These are phyloP conservation scores for Salvia sclarea DNA, from an alignment of 305 asterid genomes.

Conservation along the genomic window DNA sequence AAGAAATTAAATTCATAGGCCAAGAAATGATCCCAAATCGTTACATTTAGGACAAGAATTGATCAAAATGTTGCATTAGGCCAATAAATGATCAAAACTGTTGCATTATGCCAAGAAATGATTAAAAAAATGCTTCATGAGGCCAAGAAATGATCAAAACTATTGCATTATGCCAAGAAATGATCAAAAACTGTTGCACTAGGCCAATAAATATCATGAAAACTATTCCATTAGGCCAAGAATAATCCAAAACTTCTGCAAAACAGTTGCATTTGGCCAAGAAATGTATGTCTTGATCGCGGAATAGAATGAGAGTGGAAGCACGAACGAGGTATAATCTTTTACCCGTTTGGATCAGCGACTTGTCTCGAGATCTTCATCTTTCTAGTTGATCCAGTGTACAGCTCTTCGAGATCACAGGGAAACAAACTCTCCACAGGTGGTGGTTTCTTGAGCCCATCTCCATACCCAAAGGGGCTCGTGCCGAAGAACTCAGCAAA, in stretches of 20 bases:
- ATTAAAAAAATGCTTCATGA: neutral
- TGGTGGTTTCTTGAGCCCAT: constrained; percentile 74
- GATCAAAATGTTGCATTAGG: neutral
- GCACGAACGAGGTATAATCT: neutral
- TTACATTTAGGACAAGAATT: too few relatives aligned
- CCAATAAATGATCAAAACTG: neutral
- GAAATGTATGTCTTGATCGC: neutral
- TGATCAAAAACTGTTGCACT: neutral
- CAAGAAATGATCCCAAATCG: too few relatives aligned
- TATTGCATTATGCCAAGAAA: neutral
- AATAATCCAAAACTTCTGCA: too few relatives aligned
- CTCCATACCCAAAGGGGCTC: constrained; percentile 74
- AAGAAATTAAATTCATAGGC: neutral
- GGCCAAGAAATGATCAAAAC: neutral
- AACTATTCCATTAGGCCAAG: neutral
- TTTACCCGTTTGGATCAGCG: constrained; percentile 62
- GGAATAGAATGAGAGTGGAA: neutral
- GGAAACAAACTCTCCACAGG: constrained; percentile 78
- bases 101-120: neutral
- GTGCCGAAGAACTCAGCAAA: constrained; percentile 92
- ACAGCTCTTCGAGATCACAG: constrained; percentile 82
- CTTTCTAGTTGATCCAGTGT: constrained; percentile 79
- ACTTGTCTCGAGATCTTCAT: constrained; percentile 91
- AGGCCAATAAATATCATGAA: neutral
- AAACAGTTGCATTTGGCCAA: neutral